Evolutionary conservation across 805 yeast genomes (phyloP).

Genomic region (Barnettozyma vustinii): DNA sequence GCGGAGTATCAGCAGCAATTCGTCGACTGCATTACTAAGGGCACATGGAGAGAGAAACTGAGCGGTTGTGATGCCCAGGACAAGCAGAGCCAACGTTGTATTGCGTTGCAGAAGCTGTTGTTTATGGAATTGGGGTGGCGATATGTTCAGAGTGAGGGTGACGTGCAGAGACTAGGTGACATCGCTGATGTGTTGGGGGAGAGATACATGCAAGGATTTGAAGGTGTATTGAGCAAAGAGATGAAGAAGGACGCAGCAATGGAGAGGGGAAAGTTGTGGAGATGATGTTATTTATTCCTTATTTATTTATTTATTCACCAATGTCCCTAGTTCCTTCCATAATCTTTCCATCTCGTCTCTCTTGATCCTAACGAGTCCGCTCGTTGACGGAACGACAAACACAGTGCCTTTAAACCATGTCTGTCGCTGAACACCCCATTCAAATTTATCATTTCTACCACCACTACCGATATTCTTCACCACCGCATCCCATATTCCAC

Average conservation of each 20-base stretch:
- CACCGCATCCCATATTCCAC: conserved; percentile 68
- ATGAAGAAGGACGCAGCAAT: conserved; percentile 11
- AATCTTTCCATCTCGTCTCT: conserved; percentile 38
- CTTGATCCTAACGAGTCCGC: conserved; percentile 59
- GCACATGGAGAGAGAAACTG: conserved; percentile 15
- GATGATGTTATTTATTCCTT: neutral
- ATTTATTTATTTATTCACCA: conserved; percentile 5
- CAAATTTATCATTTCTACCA: conserved; percentile 31
- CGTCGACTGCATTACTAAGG: conserved; percentile 18
- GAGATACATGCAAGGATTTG: conserved; percentile 10
- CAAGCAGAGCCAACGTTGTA: conserved; percentile 12
- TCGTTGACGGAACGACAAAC: conserved; percentile 66
- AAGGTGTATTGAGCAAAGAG: conserved; percentile 5
- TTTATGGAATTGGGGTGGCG: conserved; percentile 14
- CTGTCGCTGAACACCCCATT: conserved; percentile 45
- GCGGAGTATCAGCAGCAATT: conserved; percentile 19
- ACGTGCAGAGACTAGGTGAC: conserved; percentile 9
- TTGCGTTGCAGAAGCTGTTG: conserved; percentile 16
- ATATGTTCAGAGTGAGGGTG: conserved; percentile 7
- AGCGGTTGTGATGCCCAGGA: conserved; percentile 14
- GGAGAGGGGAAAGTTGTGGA: conserved; percentile 19
- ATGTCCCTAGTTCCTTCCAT: conserved; percentile 39
- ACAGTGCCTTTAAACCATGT: conserved; percentile 23
- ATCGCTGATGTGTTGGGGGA: conserved; percentile 17
- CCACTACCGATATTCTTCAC: conserved; percentile 26